Percentiles rank a stretch among this genome's conserved stretches.
These are phyloP conservation scores for Sphaerostilbella broomeana DNA, from an alignment of 2,329 filamentous ascomycete genomes.

Conservation along the genomic window DNA sequence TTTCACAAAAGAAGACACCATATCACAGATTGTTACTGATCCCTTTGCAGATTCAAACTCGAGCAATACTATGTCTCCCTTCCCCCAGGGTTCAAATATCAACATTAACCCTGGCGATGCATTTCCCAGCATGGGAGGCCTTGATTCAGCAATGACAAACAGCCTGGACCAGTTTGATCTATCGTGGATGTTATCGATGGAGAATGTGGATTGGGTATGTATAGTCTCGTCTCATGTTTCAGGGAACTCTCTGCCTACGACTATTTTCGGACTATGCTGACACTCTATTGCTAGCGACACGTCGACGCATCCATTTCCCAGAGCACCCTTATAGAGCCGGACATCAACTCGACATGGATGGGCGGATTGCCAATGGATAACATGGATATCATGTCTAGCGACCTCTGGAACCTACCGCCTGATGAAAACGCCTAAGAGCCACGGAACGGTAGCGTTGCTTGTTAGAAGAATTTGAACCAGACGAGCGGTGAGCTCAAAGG, in stretches of 20 bases:
- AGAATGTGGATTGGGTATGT: conserved; percentile 35
- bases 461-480: no score
- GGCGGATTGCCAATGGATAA: conserved; percentile 23
- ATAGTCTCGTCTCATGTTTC: not conserved
- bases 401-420: conserved; percentile 18
- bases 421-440: conserved; percentile 6
- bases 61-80: conserved; percentile 2
- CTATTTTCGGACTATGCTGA: no score
- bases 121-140: not conserved
- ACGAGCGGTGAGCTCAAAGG: no score
- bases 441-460: no score
- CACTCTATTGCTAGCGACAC: conserved; percentile 20
- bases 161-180: conserved; percentile 24
- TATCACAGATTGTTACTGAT: no score
- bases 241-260: not conserved
- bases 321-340: conserved; percentile 22
- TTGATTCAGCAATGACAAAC: conserved; percentile 3
- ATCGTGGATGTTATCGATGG: conserved; percentile 29
- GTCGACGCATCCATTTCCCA: conserved; percentile 24
- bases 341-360: conserved; percentile 24
- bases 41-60: conserved; percentile 4
- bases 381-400: conserved; percentile 21
- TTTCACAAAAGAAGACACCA: not conserved
- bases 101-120: not conserved
- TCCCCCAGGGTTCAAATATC: not conserved